These are phyloP conservation scores for Syzygium grande DNA, from an alignment of 345 rosid species.

Conservation along the genomic window DNA sequence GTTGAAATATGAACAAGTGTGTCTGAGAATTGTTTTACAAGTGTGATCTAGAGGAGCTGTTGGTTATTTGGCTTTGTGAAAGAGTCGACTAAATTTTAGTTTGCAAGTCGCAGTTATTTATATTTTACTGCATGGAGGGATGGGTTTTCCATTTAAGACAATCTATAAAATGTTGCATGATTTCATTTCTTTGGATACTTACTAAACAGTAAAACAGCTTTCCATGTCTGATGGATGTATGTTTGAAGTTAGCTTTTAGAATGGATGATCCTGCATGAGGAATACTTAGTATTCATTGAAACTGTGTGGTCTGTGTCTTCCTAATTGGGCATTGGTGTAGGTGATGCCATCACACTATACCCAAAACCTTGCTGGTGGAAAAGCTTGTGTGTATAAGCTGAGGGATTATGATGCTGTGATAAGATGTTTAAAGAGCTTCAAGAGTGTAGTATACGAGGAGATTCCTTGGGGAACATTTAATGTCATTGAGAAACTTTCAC, in stretches of 20 bases:
- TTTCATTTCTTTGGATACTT: not conserved
- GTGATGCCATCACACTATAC: constrained; percentile 67
- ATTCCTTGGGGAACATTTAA: constrained; percentile 73
- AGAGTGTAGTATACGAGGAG: constrained; percentile 48
- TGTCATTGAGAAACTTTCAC: constrained; percentile 64
- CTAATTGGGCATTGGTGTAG: constrained; percentile 16
- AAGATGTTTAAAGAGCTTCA: constrained; percentile 48
- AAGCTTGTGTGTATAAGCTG: constrained; percentile 72
- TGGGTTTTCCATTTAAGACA: not conserved
- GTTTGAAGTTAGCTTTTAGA: not conserved
- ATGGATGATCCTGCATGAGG: not conserved
- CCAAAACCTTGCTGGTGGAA: constrained; percentile 63
- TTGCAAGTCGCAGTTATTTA: not conserved
- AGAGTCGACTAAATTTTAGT: not conserved
- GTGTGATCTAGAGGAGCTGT: not conserved
- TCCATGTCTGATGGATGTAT: not conserved
- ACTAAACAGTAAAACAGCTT: not conserved
- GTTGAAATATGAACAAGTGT: not conserved
- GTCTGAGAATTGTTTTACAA: not conserved
- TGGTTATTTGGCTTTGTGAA: not conserved
- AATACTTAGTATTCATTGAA: not conserved
- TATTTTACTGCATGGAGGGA: not conserved
- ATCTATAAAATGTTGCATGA: not conserved
- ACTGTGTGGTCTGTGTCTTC: not conserved
- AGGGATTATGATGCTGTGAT: constrained; percentile 56